A percentile compares a stretch with the other conserved stretches of the same genome.
These are phyloP conservation scores for Porcisia hertigi DNA, from an alignment of 208 protist species.

Conservation along the genomic window DNA sequence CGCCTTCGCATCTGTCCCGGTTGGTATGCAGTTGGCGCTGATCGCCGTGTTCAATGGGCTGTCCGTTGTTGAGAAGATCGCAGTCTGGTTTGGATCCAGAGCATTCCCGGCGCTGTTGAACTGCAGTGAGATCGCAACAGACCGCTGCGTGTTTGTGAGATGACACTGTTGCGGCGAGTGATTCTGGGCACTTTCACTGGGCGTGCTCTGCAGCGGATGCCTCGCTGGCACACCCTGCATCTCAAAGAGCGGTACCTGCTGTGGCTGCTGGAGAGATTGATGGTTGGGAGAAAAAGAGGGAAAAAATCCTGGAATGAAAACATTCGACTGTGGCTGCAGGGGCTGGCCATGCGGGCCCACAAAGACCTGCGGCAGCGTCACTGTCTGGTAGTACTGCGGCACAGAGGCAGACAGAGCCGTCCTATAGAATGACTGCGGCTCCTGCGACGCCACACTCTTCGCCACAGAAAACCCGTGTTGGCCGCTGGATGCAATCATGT, in stretches of 20 bases:
- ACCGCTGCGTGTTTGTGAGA: neutral
- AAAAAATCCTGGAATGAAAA: slow-evolving; percentile 18
- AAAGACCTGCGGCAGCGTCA: slow-evolving; percentile 17
- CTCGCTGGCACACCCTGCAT: neutral
- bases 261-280: slow-evolving; percentile 4
- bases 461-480: neutral
- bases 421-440: slow-evolving; percentile 12
- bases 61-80: slow-evolving; percentile 8
- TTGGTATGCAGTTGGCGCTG: neutral
- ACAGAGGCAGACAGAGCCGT: slow-evolving; percentile 1
- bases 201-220: neutral
- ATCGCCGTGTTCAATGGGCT: slow-evolving; percentile 9
- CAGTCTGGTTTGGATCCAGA: slow-evolving; percentile 1
- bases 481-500: slow-evolving; percentile 14
- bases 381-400: slow-evolving; percentile 7
- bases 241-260: slow-evolving; percentile 2
- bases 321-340: slow-evolving; percentile 7
- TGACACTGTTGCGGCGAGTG: slow-evolving; percentile 2
- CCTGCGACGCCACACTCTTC: neutral
- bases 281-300: neutral
- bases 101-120: slow-evolving; percentile 17
- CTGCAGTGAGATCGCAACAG: slow-evolving; percentile 16
- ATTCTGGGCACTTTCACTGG: neutral
- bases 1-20: neutral
- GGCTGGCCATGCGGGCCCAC: slow-evolving; percentile 20